These are phyloP conservation scores for Trichoderma polysporum DNA, from an alignment of 2,329 filamentous ascomycete species.

Conservation along the genomic window DNA sequence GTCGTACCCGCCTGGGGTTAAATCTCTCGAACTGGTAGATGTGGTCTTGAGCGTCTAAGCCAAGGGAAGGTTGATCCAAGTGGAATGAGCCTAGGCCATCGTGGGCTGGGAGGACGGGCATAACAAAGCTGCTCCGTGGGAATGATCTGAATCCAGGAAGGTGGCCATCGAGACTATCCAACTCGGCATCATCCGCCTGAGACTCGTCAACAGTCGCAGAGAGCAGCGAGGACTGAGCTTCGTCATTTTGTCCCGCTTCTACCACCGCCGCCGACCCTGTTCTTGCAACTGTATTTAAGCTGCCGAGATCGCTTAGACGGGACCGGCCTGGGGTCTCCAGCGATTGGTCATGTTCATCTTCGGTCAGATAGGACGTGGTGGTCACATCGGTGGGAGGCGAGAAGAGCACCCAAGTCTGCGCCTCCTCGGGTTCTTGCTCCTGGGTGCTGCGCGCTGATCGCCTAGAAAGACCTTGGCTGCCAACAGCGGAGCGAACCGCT, in stretches of 20 bases:
- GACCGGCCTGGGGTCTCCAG: slow-evolving; percentile 68
- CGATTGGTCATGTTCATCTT: slow-evolving; percentile 63
- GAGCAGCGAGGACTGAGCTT: slow-evolving; percentile 40
- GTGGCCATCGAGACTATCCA: slow-evolving; percentile 92
- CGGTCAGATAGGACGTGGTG: slow-evolving; percentile 66
- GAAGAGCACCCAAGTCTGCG: slow-evolving; percentile 96
- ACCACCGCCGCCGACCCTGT: slow-evolving; percentile 44
- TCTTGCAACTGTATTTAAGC: slow-evolving; percentile 66
- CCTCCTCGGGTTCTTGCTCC: slow-evolving; percentile 58
- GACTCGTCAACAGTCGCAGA: slow-evolving; percentile 40
- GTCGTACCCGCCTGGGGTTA: slow-evolving; percentile 67
- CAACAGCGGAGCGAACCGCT: slow-evolving; percentile 42
- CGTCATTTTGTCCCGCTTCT: slow-evolving; percentile 41
- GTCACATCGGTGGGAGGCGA: slow-evolving; percentile 66
- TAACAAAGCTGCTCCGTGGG: slow-evolving; percentile 47
- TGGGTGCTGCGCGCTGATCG: slow-evolving; percentile 30
- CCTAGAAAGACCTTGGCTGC: slow-evolving; percentile 38
- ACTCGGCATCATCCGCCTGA: slow-evolving; percentile 69
- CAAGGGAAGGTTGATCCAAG: slow-evolving; percentile 55
- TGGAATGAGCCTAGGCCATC: slow-evolving; percentile 88
- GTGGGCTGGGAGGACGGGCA: slow-evolving; percentile 80
- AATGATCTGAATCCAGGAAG: slow-evolving; percentile 80
- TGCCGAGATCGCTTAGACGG: slow-evolving; percentile 76
- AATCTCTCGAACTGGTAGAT: slow-evolving; percentile 86
- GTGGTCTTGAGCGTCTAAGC: slow-evolving; percentile 70